Evolutionary conservation across 208 protist species (phyloP), one percentile per base, ranked within the genome.

Genomic region (Herpetomonas muscarum): DNA sequence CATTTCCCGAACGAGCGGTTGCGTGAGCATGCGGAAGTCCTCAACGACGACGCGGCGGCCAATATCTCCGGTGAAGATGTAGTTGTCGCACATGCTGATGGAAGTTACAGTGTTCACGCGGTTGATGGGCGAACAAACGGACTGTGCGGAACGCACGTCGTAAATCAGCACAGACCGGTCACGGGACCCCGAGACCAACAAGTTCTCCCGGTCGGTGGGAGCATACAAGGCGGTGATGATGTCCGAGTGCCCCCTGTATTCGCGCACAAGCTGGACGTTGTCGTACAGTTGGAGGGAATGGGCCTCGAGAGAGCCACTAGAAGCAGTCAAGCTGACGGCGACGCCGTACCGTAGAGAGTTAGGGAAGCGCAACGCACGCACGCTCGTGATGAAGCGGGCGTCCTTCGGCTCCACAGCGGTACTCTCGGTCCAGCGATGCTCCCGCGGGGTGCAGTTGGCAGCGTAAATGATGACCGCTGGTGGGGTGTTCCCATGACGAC

Each of bases 111-210:
- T 87, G 73, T 76, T 92, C 46, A 58, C 73, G 56, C 92, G 88
- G 53, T 85, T 76, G 17, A 65, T 68, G 51, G 73, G 64, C 29
- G 71, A 72, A 17, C 69, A 72, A 24, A 77, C 71, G 22, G 61
- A 61, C 32, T 69, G 65, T 2, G 67, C 59, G 26, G 57, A 71
- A 26, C 85, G 80, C 15, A 80, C 29, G 57, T 94, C 88, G 64
- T 88, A 94, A 28, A 94, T 55, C 50, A 88, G 76, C 12, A 89
- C 81, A 7, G 76, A 80, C 47, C 81, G 79, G 75, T 94, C 88
- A 19, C 88, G 68, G 9, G 88, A 94, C 26, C 88, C 88, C 9
- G 85, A 90, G 55, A 94, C 70, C 54, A 94, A 65, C 15, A 68
- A 67, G 57, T 67, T 79, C 17, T 88, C 79, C 28, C 74, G 67